phyloP scores from a whole-genome alignment of 2,329 filamentous ascomycete species.

The Aspergillus quadrilineatus region DNA sequence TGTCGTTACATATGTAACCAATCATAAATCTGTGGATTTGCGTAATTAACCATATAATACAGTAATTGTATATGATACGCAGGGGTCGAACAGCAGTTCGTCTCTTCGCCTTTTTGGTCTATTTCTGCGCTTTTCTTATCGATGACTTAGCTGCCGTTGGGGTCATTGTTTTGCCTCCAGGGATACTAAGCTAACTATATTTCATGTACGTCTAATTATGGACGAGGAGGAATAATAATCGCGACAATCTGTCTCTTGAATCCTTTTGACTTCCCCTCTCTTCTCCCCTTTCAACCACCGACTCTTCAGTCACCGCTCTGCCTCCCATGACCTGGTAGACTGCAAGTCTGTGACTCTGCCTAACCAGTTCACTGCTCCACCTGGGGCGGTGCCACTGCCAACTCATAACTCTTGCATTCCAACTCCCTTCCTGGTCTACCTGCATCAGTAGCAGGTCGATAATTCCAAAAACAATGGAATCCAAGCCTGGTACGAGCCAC shows the following conservation, averaged over 20 bases:
- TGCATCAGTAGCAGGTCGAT: not conserved
- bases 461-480: constrained; percentile 26
- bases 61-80: too few relatives aligned
- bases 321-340: constrained; percentile 22
- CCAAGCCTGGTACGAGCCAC: constrained; percentile 22
- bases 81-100: not conserved
- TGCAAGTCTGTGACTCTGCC: constrained; percentile 6
- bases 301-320: not conserved
- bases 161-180: not conserved
- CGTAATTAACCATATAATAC: too few relatives aligned
- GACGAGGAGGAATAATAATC: not conserved
- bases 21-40: too few relatives aligned
- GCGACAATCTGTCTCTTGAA: not conserved
- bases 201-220: not conserved
- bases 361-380: constrained; percentile 21
- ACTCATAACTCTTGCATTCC: constrained; percentile 17
- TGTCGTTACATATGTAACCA: too few relatives aligned
- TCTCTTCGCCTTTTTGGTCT: constrained; percentile 9
- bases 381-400: constrained; percentile 29
- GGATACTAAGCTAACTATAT: not conserved
- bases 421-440: not conserved
- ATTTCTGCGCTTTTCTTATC: not conserved
- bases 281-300: constrained; percentile 2
- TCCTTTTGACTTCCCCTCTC: not conserved
- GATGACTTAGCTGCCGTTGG: constrained; percentile 5